Percentiles rank a stretch among this genome's conserved stretches.
Conservation (phyloP, 2,329 filamentous ascomycete species). For the Xenosphaeropsis pyriputrescens region DNA sequence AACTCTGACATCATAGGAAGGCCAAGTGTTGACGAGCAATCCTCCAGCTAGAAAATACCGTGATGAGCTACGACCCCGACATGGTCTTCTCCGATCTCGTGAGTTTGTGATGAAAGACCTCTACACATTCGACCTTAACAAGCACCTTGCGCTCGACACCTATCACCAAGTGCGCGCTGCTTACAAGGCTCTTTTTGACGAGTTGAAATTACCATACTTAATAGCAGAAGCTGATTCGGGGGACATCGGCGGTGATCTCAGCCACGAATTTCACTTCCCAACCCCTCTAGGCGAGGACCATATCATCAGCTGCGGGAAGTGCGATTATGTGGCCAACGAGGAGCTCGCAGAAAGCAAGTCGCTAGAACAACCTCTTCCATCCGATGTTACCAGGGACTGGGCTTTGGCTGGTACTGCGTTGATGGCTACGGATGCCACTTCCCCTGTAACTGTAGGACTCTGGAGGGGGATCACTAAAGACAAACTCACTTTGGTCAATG, state of each 20-base stretch:
- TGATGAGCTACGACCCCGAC: slow-evolving; percentile 78
- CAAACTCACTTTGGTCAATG: slow-evolving; percentile 50
- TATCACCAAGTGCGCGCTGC: slow-evolving; percentile 61
- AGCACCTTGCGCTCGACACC: slow-evolving; percentile 57
- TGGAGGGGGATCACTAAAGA: slow-evolving; percentile 58
- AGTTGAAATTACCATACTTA: slow-evolving; percentile 70
- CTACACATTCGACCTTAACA: slow-evolving; percentile 76
- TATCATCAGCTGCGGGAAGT: slow-evolving; percentile 60
- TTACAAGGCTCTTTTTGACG: slow-evolving; percentile 66
- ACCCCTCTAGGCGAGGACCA: slow-evolving; percentile 73
- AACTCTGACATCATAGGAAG: slow-evolving; percentile 1
- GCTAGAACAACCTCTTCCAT: slow-evolving; percentile 10
- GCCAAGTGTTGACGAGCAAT: no score
- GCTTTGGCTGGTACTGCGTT: neutral
- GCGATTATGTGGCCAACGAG: slow-evolving; percentile 71
- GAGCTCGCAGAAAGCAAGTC: slow-evolving; percentile 48
- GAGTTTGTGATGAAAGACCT: slow-evolving; percentile 98
- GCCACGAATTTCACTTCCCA: slow-evolving; percentile 87
- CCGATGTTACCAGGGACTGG: neutral
- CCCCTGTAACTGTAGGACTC: slow-evolving; percentile 16
- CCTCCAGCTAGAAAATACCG: slow-evolving; percentile 72
- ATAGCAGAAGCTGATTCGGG: slow-evolving; percentile 85
- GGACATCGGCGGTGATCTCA: slow-evolving; percentile 87
- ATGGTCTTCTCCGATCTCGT: slow-evolving; percentile 73
- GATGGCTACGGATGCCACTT: neutral